These are phyloP conservation scores for Sanghuangporus weigelae DNA, from an alignment of 1,284 basidiomycete species.

Conservation along the genomic window DNA sequence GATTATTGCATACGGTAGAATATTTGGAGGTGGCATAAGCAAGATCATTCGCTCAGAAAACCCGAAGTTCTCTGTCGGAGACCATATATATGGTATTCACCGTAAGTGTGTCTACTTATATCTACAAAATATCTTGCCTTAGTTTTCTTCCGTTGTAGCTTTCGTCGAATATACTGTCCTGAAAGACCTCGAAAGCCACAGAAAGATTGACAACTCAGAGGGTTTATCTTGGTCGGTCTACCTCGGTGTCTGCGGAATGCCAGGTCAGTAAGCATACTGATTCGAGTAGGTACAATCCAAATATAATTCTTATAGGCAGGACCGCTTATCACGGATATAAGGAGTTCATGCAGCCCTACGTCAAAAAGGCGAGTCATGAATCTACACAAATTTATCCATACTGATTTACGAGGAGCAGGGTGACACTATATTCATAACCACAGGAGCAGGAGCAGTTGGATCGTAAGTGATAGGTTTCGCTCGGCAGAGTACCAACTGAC, in stretches of 20 bases:
- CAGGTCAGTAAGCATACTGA: constrained; percentile 19
- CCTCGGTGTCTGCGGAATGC: constrained; percentile 28
- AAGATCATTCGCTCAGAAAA: constrained; percentile 20
- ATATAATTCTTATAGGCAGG: constrained; percentile 3
- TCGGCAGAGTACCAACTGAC: neutral
- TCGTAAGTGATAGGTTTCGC: constrained; percentile 15
- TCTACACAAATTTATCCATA: neutral
- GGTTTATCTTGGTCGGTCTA: constrained; percentile 20
- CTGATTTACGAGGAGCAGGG: constrained; percentile 16
- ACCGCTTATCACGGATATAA: constrained; percentile 24
- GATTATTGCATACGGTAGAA: neutral
- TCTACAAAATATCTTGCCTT: neutral
- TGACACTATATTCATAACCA: constrained; percentile 25
- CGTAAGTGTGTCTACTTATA: constrained; percentile 14
- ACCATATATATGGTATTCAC: constrained; percentile 20
- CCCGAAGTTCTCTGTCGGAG: constrained; percentile 18
- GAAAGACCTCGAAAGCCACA: neutral
- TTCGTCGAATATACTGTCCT: constrained; percentile 7
- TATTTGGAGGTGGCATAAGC: constrained; percentile 13
- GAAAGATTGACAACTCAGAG: constrained; percentile 12
- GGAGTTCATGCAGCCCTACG: constrained; percentile 20
- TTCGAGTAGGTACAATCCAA: constrained; percentile 3
- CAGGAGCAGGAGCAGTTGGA: constrained; percentile 28
- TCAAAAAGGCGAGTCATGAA: constrained; percentile 20
- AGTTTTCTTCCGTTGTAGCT: neutral